Base-by-base conservation (phyloP, 2,329 filamentous ascomycete genomes). In the Magnaporthiopsis rhizophila region DNA sequence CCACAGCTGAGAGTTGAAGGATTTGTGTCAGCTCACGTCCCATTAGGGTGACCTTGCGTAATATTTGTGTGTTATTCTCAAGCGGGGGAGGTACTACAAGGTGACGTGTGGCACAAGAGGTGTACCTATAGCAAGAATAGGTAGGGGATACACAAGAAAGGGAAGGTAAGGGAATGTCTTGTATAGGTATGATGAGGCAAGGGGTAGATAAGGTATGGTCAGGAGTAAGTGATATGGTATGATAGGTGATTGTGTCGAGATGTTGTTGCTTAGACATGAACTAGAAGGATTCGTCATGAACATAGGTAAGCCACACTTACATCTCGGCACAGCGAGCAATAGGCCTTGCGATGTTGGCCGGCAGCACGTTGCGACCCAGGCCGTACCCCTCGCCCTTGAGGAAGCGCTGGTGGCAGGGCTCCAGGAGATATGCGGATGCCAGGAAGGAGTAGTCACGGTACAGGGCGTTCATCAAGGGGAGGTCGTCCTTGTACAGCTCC, bases 401-500 rank as follows among this genome's bases (percentile, higher is more conserved):
- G 71, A 86, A 88, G 56, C 83, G 84, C 78, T 91, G 83, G 77
- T 95, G 93, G 75, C 93, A 97, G 13, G 93, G 93, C 80, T 97
- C 93, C 36, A 97, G 86, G 36, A 97, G 81, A 74, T 96, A 97
- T 0, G 92, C 90, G 30, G 91, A 96, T 6, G 92, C 90, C 36
- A 97, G 79, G 81, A 97, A 97, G 18, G 90, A 90, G 75, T 97
- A 97, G 78, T 97, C 93, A 26, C 93, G 84, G 75, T 97, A 97
- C 61, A 96, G 79, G 45, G 92, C 92, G 71, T 93, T 95, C 80
- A 96, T 87, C 65, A 91, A 78, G 21, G 89, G 89, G 56, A 94
- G 82, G 76, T 97, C 88, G 66, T 87, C 79, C 69, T 84, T 81
- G 69, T 90, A 89, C 75, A 86, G 86, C 71, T 95, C 89, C 65